Evolutionary conservation across 345 rosid species (phyloP).

Genomic region (Syzygium aromaticum): DNA sequence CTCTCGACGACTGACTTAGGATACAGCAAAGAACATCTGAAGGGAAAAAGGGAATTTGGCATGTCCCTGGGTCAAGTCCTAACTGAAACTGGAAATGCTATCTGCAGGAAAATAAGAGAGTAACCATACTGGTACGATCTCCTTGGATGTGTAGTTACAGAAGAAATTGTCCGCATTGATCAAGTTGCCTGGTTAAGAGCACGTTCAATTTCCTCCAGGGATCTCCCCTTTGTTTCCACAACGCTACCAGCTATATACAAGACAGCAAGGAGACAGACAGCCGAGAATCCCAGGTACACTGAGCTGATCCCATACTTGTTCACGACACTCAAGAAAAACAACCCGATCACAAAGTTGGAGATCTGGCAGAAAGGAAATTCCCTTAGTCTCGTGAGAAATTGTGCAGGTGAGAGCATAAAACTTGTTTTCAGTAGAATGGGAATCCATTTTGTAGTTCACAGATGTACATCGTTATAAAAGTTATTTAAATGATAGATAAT

Average conservation of each 20-base stretch:
- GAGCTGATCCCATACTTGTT: conserved; percentile 87
- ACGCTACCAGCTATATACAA: conserved; percentile 72
- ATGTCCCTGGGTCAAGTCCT: background rate
- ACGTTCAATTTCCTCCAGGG: conserved; percentile 90
- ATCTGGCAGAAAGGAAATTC: conserved; percentile 37
- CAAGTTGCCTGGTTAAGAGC: conserved; percentile 48
- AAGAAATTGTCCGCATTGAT: background rate
- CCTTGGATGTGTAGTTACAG: background rate
- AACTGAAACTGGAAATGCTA: background rate
- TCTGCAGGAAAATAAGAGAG: background rate
- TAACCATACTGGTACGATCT: background rate
- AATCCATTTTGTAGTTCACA: background rate
- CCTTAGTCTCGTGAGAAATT: background rate
- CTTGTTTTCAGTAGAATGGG: background rate
- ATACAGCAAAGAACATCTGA: background rate
- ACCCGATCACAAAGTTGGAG: conserved; percentile 86
- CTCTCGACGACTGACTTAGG: background rate
- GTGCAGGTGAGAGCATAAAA: background rate
- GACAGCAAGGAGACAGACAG: conserved; percentile 71
- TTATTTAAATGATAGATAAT: background rate
- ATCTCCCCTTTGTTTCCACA: conserved; percentile 92
- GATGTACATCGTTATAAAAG: background rate
- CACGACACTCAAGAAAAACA: conserved; percentile 85
- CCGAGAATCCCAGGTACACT: conserved; percentile 81
- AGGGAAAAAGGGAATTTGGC: background rate